Base-by-base conservation (phyloP, 768 basidiomycete genomes). In the Boletus reticuloceps region DNA sequence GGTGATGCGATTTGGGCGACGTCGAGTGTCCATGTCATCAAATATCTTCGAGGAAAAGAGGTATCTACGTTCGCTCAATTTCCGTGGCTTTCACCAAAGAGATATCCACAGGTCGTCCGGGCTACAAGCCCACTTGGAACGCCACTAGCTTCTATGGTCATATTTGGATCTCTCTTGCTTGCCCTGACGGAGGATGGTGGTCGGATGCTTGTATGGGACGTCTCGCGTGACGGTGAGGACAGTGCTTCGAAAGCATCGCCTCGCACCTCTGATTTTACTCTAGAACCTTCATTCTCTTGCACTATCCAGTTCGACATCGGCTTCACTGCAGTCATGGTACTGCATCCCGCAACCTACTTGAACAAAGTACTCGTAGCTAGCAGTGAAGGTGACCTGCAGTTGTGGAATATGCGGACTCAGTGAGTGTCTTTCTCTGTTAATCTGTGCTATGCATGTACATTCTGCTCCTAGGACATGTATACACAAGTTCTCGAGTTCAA, bases 311-410 rank as follows among this genome's bases (percentile, higher is more conserved):
- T 99, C 64, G 89, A 94, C 47, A 65, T 82, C 8, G 84, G 81
- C 19, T 98, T 98, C 70, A 88, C 86, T 2, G 95, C 95, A n/a
- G 88, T 84, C 6, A 79, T 79, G 27, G 75, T 97, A 41, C 78
- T 97, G 6, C 97, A 99, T 68, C 97, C 97, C 3, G 88, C 94
- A 1, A 98, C 97, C 13, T 98, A 98, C 72, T 71, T 99, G 48
- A 98, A 99, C 77, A 99, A 99, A 74, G 79, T 98, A 1, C 77
- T 98, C 1, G 82, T 98, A 12, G 84, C 87, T 4, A 91, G 92
- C 63, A 80, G 75, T 53, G 80, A 94, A 69, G 97, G 97, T 5
- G 75, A 73, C 41, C 73, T 98, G 64, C 91, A 97, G 56, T 72
- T 99, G n/a, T 98, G 94, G 94, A 99, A 98, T 70, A 84, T 93